These are phyloP conservation scores for Vaccinium darrowii DNA, from an alignment of 148 eudicot genomes.

Conservation along the genomic window DNA sequence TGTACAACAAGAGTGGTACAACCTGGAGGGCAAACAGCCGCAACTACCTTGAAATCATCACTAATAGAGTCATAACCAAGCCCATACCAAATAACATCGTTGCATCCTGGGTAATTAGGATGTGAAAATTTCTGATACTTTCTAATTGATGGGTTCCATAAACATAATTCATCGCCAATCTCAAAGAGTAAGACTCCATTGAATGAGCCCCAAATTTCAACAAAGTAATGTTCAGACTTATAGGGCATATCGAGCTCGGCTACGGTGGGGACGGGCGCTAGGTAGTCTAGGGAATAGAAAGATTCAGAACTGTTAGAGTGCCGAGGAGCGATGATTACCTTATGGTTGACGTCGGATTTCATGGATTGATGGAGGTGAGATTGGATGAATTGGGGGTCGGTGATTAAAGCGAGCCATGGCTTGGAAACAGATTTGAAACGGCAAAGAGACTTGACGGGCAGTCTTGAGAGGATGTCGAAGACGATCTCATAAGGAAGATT, in stretches of 20 bases:
- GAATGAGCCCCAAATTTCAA: too few species aligned
- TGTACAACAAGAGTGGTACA: not conserved
- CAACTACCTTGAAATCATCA: constrained; percentile 10
- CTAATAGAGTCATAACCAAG: constrained; percentile 5
- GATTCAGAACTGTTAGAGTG: not conserved
- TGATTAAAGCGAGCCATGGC: constrained; percentile 1
- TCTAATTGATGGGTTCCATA: too few species aligned
- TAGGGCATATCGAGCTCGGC: too few species aligned
- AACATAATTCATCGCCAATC: too few species aligned
- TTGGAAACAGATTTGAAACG: constrained; percentile 8
- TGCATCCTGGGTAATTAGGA: too few species aligned
- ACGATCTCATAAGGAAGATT: too few species aligned
- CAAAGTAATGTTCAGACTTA: too few species aligned
- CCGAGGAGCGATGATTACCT: not conserved
- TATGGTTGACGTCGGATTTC: not conserved
- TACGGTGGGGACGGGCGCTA: too few species aligned
- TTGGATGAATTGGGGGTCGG: not conserved
- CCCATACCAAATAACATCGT: not conserved
- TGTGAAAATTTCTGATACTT: too few species aligned
- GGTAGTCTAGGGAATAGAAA: not conserved
- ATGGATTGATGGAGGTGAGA: not conserved
- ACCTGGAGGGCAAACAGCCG: not conserved
- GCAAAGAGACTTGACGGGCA: not conserved
- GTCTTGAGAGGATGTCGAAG: not conserved
- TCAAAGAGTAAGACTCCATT: too few species aligned